Base-by-base conservation (phyloP, 768 basidiomycete species). In the Lactifluus hygrophoroides region DNA sequence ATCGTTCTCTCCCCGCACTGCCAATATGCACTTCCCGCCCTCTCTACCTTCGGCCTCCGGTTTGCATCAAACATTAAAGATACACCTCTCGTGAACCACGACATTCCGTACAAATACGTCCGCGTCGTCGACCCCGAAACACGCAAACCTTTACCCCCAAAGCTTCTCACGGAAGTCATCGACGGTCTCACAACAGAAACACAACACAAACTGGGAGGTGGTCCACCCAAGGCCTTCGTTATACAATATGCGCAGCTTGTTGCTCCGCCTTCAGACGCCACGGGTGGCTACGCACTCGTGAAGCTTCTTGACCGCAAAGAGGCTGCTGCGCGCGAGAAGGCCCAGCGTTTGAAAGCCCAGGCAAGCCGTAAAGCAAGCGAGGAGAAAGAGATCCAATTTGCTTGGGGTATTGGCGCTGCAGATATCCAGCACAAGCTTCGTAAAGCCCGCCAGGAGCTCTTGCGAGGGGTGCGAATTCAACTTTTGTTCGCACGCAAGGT, bases 381-480 rank as follows among this genome's bases (percentile, higher is more conserved):
- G 51, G 53, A 62, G 44, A 73, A 74, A 64, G 69, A 74, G 58
- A 64, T 75, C 16, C 74, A 74, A 54, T 54, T 75, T 45, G 69
- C 74, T 3, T 75, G 73, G 73, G 66, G 65, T 21, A 66, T 71
- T 21, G 68, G 65, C 21, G n/a, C 57, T 16, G 67, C 67, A 21
- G 74, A 75, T 54, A 55, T 75, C 1, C 61, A 64, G 30, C 73
- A 73, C 66, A 75, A 75, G 62, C 50, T 75, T n/a, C 65, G 65
- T 35, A 70, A 72, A 54, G 72, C 66, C 11, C 47, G 61, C 30
- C 61, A 66, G 44, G 62, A 70, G 21, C 60, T 75, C 19, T 64
- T 56, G 10, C 67, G 69, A 30, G 69, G 70, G 5, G 53, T 66
- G 11, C 60, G 66, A n/a, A 69, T 74, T 27, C 57, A 65, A 19